A percentile compares a stretch with the other conserved stretches of the same genome.
Evolutionary conservation across 2,329 filamentous ascomycete species (phyloP).

Genomic region (Aspergillus floridensis): DNA sequence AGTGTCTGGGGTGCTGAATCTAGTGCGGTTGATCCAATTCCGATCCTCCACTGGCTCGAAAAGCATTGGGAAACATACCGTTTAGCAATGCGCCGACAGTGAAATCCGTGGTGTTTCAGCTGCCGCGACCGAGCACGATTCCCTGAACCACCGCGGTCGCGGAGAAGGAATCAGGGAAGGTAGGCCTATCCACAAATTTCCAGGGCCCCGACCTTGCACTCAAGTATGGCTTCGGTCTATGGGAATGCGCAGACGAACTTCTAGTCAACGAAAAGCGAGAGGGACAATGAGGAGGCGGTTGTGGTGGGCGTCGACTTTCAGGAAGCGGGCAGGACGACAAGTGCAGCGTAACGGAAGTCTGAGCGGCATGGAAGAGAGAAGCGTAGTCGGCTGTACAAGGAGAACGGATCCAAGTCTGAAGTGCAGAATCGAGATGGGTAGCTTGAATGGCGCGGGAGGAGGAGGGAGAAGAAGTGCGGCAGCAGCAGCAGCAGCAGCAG

Average conservation of each 20-base stretch:
- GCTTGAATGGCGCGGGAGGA: slow-evolving; percentile 13
- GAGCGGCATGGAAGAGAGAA: slow-evolving; percentile 33
- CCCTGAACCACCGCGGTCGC: slow-evolving; percentile 27
- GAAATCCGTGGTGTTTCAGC: slow-evolving; percentile 28
- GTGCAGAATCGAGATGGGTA: background rate
- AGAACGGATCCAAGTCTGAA: background rate
- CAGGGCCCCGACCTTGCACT: slow-evolving; percentile 14
- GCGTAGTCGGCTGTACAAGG: slow-evolving; percentile 15
- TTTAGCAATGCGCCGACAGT: slow-evolving; percentile 39
- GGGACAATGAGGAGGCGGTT: slow-evolving; percentile 8
- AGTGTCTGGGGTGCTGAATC: background rate
- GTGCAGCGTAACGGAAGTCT: slow-evolving; percentile 30
- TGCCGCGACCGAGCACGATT: slow-evolving; percentile 36
- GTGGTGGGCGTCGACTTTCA: slow-evolving; percentile 27
- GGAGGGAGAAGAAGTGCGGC: slow-evolving; percentile 14
- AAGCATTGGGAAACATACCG: slow-evolving; percentile 32
- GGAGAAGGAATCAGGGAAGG: slow-evolving; percentile 7
- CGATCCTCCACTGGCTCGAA: slow-evolving; percentile 11
- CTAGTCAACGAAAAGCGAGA: slow-evolving; percentile 10
- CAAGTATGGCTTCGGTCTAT: background rate
- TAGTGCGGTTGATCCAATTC: slow-evolving; percentile 7
- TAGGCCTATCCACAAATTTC: background rate
- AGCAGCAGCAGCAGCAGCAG: slow-evolving; percentile 4
- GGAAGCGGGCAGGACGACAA: slow-evolving; percentile 34
- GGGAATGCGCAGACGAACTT: slow-evolving; percentile 18